Percentiles rank a stretch among this genome's conserved stretches.
phyloP scores from a whole-genome alignment of 2,329 filamentous ascomycete species.

The Chrysoporthe austroafricana region DNA sequence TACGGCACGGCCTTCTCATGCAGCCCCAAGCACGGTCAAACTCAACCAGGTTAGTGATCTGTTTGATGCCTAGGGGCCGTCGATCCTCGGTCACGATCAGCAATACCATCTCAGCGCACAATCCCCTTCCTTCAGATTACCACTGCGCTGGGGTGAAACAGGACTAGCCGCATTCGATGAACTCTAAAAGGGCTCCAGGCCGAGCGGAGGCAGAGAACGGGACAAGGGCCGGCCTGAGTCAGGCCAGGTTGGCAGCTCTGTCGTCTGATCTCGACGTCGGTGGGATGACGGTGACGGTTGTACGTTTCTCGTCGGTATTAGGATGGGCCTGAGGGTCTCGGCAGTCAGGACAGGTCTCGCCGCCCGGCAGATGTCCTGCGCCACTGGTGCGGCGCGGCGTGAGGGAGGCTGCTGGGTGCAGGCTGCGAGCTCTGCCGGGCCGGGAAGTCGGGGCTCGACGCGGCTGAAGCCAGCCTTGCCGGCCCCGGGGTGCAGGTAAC shows the following conservation, averaged over 20 bases:
- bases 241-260: not conserved
- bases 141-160: not conserved
- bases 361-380: not conserved
- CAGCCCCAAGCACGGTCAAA: not conserved
- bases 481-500: not conserved
- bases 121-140: not conserved
- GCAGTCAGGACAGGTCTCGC: not conserved
- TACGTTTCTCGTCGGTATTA: slow-evolving; percentile 2
- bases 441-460: not conserved
- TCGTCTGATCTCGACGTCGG: slow-evolving; percentile 5
- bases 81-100: not conserved
- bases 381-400: not conserved
- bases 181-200: slow-evolving; percentile 14
- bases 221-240: not conserved
- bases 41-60: not conserved
- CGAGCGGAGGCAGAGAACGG: not conserved
- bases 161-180: slow-evolving; percentile 14
- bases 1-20: not conserved
- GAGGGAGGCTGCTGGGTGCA: not conserved
- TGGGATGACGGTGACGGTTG: not conserved
- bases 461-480: not conserved
- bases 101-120: not conserved
- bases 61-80: not conserved
- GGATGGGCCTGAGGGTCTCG: not conserved
- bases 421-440: not conserved